These are phyloP conservation scores for Biscogniauxia mediterranea DNA, from an alignment of 2,329 filamentous ascomycete genomes.

Conservation along the genomic window DNA sequence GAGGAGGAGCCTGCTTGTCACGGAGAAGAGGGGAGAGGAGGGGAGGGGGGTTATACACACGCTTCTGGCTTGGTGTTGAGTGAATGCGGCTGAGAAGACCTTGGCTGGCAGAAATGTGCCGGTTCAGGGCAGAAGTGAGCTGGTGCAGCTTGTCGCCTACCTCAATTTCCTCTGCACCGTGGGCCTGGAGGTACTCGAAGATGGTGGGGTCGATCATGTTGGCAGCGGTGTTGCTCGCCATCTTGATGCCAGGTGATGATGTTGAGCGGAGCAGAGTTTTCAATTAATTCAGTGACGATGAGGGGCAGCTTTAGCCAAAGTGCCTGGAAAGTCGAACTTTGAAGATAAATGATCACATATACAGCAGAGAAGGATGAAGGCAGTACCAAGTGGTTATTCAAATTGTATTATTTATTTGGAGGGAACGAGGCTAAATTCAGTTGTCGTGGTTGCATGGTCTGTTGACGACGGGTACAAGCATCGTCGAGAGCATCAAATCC, in stretches of 20 bases:
- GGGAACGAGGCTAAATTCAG: too few species aligned
- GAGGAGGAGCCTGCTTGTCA: too few species aligned
- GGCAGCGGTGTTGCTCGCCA: conserved; percentile 26
- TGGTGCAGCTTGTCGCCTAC: conserved; percentile 82
- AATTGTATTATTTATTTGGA: too few species aligned
- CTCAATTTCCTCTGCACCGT: conserved; percentile 82
- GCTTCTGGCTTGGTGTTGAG: conserved; percentile 68
- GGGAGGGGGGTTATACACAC: conserved; percentile 34
- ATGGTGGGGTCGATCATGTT: conserved; percentile 75
- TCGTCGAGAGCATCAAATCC: too few species aligned
- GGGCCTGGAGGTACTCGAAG: conserved; percentile 82
- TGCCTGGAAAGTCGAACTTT: background rate
- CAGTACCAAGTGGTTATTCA: background rate
- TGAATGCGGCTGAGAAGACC: conserved; percentile 86
- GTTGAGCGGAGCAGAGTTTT: background rate
- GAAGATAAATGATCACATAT: background rate
- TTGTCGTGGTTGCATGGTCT: too few species aligned
- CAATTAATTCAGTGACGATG: background rate
- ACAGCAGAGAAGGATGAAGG: background rate
- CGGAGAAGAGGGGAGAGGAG: too few species aligned
- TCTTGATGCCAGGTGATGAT: conserved; percentile 10
- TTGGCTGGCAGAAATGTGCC: conserved; percentile 77
- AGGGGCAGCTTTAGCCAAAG: background rate
- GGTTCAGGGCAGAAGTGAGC: conserved; percentile 78
- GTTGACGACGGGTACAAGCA: too few species aligned